A percentile compares a stretch with the other conserved stretches of the same genome.
phyloP scores from a whole-genome alignment of 75 land plant genomes.

The Pseudotsuga menziesii region DNA sequence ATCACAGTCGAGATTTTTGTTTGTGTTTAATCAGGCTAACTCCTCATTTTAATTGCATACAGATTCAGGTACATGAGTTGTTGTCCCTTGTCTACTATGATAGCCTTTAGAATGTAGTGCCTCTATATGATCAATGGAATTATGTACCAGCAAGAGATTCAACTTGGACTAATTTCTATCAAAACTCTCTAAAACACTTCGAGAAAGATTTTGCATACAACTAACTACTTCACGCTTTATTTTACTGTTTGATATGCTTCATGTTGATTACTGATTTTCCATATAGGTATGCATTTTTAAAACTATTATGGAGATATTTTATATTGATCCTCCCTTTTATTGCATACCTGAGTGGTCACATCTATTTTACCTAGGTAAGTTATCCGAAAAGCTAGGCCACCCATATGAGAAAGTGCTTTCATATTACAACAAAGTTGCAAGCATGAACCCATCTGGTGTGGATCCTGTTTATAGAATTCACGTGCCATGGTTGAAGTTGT shows the following conservation, averaged over 20 bases:
- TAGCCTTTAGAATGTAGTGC: conserved; percentile 91
- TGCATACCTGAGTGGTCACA: conserved; percentile 93
- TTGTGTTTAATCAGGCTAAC: not conserved
- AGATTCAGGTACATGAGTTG: conserved; percentile 90
- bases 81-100: conserved; percentile 97
- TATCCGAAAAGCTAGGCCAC: conserved; percentile 80
- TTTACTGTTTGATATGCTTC: conserved; percentile 1
- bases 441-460: conserved; percentile 86
- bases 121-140: conserved; percentile 90
- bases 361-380: conserved; percentile 90
- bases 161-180: conserved; percentile 66
- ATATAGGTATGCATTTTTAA: not conserved
- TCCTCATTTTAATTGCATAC: conserved; percentile 15
- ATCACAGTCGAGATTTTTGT: not conserved
- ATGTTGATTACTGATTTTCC: not conserved
- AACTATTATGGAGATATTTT: not conserved
- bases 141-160: conserved; percentile 63
- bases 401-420: conserved; percentile 56
- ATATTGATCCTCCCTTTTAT: conserved; percentile 2
- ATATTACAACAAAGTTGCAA: conserved; percentile 73
- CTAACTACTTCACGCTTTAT: conserved; percentile 33
- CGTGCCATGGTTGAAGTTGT: conserved; percentile 88
- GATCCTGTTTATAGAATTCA: conserved; percentile 95
- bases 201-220: conserved; percentile 72
- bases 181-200: conserved; percentile 79